phyloP scores from a whole-genome alignment of 495 filamentous ascomycete genomes.

The Apiosordaria backusii region DNA sequence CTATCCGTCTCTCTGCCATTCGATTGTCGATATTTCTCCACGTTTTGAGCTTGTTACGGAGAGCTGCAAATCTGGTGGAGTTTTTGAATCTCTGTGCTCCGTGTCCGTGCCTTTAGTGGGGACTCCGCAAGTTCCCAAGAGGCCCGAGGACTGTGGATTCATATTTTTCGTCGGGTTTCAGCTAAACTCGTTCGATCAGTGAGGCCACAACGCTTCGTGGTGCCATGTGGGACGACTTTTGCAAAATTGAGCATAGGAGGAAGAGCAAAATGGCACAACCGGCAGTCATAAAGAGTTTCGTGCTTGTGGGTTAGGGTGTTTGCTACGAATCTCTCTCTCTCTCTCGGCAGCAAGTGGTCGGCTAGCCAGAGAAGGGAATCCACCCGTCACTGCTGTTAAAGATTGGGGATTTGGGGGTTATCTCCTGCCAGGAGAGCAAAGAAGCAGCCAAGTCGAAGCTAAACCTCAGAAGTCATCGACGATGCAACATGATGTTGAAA shows the following conservation, averaged over 20 bases:
- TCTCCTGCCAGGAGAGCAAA: neutral
- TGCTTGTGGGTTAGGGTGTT: neutral
- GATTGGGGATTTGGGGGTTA: neutral
- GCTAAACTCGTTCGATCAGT: conserved; percentile 2
- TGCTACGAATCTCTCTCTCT: neutral
- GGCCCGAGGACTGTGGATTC: neutral
- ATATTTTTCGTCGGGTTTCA: neutral
- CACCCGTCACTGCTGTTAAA: neutral
- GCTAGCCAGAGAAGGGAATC: neutral
- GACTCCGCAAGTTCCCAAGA: neutral
- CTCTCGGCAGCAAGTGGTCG: neutral
- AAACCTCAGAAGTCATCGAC: neutral
- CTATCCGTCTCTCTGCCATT: neutral
- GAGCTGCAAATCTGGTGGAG: neutral
- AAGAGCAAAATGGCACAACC: neutral
- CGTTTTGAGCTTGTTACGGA: neutral
- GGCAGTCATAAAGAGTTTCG: neutral
- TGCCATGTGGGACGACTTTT: conserved; percentile 4
- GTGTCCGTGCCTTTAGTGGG: neutral
- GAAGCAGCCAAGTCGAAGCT: neutral
- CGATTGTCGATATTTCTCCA: neutral
- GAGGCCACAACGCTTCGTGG: neutral
- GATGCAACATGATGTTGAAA: neutral
- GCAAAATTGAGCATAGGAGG: neutral
- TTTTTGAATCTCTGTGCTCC: neutral